phyloP scores from a whole-genome alignment of 345 rosid species.

The Brassica cretica region DNA sequence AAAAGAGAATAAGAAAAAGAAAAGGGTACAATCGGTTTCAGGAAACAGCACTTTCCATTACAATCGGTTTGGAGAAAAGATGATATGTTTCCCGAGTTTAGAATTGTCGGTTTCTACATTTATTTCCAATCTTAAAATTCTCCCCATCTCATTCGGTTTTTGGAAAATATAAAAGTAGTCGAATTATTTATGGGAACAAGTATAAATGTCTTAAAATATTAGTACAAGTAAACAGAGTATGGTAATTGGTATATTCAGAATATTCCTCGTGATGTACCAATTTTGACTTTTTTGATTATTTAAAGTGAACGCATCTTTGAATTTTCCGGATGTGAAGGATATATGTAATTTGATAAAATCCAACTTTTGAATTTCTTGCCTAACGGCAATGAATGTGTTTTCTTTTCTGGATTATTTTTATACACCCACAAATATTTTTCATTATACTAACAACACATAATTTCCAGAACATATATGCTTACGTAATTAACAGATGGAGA shows the following conservation, averaged over 20 bases:
- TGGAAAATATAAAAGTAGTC: neutral
- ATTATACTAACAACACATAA: neutral
- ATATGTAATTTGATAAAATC: neutral
- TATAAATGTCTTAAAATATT: neutral
- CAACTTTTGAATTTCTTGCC: neutral
- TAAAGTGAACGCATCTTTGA: constrained; percentile 29
- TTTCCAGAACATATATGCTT: constrained; percentile 10
- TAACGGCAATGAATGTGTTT: neutral
- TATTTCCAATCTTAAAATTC: neutral
- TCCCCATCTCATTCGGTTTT: neutral
- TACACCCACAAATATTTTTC: neutral
- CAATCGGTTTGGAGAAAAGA: constrained; percentile 13
- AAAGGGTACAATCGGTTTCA: neutral
- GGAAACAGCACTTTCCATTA: constrained; percentile 21
- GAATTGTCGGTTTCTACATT: neutral
- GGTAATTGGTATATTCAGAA: constrained; percentile 28
- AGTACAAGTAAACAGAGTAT: neutral
- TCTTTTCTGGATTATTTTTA: neutral
- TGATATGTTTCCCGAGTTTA: neutral
- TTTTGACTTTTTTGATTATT: constrained; percentile 35
- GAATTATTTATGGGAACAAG: neutral
- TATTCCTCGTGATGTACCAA: constrained; percentile 27
- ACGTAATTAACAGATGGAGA: neutral
- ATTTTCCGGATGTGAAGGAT: neutral
- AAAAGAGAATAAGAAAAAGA: too few species aligned